Evolutionary conservation across 208 protist species (phyloP), one percentile per base, ranked within the genome.

Genomic region (Herpetomonas muscarum): DNA sequence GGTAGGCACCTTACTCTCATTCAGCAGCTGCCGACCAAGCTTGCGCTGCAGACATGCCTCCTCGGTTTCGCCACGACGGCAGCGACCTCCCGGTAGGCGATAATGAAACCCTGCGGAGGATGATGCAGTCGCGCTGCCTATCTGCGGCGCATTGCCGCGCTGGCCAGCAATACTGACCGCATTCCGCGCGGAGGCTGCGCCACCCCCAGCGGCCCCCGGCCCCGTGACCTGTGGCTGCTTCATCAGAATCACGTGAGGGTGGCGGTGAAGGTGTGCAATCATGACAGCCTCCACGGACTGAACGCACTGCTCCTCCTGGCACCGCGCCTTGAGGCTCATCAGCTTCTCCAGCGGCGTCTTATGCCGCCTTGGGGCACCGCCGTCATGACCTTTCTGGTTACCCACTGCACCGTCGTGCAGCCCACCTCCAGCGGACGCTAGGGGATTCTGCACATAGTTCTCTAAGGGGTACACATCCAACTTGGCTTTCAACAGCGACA

Each of bases 241-340:
- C 36, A 98, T 70, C 24, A 97, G 53, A 1, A 98, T 45, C 12
- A 98, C 65, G 70, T 97, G 92, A 5, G 94, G 92, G 62, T 98
- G 94, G 28, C 85, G 75, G 62, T 97, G 92, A n/a, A 90, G 67
- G 61, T 97, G 92, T 3, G 94, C 90, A 21, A 98, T 64, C 2
- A 97, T 78, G 7, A 98, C 83, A 1, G 76, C 91, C 58, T 97
- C 94, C 2, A 97, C 94, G 1, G 90, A 93, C 36, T 76, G 78
- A 39, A 95, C 75, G 21, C 68, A 72, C 51, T 90, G 76, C 46
- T 86, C 79, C 45, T 96, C 86, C 47, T 78, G 73, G 66, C 87
- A 97, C 3, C 76, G 87, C 1, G 64, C 64, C 67, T 91, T 87
- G 34, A 97, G 81, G 32, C 76, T 82, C 25, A 82, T 62, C 25